Base-by-base conservation (phyloP, 2,329 filamentous ascomycete genomes). In the Paecilomyces fulvus region DNA sequence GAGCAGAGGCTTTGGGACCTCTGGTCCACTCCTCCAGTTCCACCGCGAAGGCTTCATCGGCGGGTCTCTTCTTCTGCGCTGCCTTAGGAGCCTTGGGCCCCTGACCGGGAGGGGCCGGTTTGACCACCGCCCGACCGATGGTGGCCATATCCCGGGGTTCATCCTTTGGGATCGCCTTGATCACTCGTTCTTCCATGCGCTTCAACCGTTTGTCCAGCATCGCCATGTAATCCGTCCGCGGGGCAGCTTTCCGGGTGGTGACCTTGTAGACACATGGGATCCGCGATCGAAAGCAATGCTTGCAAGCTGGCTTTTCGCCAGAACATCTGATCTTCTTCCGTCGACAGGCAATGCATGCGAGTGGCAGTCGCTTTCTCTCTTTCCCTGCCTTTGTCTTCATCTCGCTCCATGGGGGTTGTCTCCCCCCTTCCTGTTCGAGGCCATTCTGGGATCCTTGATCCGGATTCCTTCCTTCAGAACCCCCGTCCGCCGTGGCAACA, bases 231-330 rank as follows among this genome's bases (percentile, higher is more conserved):
- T 97, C 94, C 17, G 94, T 97, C 54, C 94, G 83, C 2, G 94
- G 94, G 3, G 92, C 91, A 1, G 92, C 91, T 72, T 97, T 97
- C 58, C 94, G 83, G 3, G 92, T 91, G 0, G 92, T 97, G 58
- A 96, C 90, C 69, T 97, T 97, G 80, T 97, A 99, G 3, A 97
- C 92, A 70, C 94, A 99, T 1, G 92, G 92, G 64, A 95, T 95
- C 49, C 92, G 84, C 53, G 92, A 95, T 56, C 92, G 84, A 58
- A 95, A 80, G 69, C 94, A 97, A 74, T 97, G 94, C 73, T 96
- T 96, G 79, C 94, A 99, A 0, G 92, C 90, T 2, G 94, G 94
- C 73, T 96, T 97, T 77, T 97, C 94, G 57, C 94, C 94, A 0
- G 92, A 97, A 71, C 94, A 99, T 54, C 92, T 86, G 61, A 99